Base-by-base conservation (phyloP, 257 asterid species). In the Cordia subcordata region DNA sequence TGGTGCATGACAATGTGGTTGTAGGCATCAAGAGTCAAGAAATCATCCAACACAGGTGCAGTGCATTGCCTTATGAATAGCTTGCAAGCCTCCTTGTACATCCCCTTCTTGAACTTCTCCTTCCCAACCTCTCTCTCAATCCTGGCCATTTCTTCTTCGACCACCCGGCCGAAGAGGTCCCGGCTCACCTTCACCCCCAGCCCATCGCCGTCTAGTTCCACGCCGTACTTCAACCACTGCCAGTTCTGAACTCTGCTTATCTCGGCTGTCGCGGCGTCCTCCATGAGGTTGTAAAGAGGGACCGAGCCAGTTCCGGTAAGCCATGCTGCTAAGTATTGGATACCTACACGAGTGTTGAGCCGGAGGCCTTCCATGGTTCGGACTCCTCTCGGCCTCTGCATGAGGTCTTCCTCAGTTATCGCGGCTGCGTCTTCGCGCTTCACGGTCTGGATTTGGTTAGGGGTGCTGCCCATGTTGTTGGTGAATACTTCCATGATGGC, bases 221-320 rank as follows among this genome's bases (percentile, higher is more conserved):
- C 97, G 0, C 83, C 86, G 32, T 86, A 89, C 8, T 75, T 89
- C 40, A 89, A 64, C 99, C 99, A 93, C 61, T 89, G 97, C 99
- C 97, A 89, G 79, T 82, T 93, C 76, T 93, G 99, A 11, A 88
- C 99, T 12, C 99, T 75, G 82, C 97, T 88, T 8, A 92, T 92
- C 77, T 92, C 99, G 5, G 96, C 99, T 5, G 99, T 89, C 0
- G 99, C 99, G 0, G 97, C 97, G 11, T 93, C 99, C 69, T 93
- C 97, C 99, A 93, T 93, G 4, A 89, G 92, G 78, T 89, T 86
- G 87, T 93, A 89, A 8, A 89, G 96, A 0, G 99, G 97, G 53
- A 93, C 97, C 0, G 99, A 84, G 0, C 96, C 97, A 0, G 92
- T 60, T 38, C 96, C 99, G 0, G 87, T 81, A 8, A 93, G 80